These are phyloP conservation scores for Colletotrichum sp. DNA, from an alignment of 2,329 filamentous ascomycete species.

Conservation along the genomic window DNA sequence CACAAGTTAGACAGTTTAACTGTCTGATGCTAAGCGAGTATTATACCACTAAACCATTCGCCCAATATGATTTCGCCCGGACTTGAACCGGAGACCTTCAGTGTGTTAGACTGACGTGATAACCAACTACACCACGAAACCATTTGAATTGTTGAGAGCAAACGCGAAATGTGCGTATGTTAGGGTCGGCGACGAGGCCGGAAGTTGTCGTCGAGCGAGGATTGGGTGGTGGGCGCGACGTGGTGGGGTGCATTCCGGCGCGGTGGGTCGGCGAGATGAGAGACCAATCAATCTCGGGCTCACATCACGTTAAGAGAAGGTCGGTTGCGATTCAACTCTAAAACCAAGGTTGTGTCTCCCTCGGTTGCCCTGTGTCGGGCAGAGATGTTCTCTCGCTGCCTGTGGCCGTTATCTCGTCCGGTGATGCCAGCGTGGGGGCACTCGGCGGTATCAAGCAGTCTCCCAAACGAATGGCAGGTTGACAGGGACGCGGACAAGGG, in stretches of 20 bases:
- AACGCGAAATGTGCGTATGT: rapidly evolving
- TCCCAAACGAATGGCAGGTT: background rate
- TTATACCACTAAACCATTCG: conserved; percentile 22
- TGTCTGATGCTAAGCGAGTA: conserved; percentile 14
- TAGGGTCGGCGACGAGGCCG: background rate
- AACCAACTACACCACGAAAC: conserved; percentile 44
- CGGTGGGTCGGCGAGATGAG: background rate
- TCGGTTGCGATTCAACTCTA: background rate
- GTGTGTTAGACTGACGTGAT: conserved; percentile 53
- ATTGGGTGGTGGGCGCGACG: background rate
- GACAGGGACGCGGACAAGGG: background rate
- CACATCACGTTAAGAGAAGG: background rate
- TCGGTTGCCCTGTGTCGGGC: background rate
- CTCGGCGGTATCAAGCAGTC: background rate
- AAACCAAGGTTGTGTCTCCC: background rate
- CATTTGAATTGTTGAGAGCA: background rate
- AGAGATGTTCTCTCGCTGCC: background rate
- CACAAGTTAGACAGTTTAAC: too few species aligned
- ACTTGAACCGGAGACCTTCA: conserved; percentile 23
- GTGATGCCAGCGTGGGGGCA: background rate
- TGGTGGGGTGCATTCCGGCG: background rate
- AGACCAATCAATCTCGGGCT: background rate
- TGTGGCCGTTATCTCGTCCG: background rate
- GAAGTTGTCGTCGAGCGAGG: background rate
- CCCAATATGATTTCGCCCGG: conserved; percentile 17